phyloP scores from a whole-genome alignment of 768 basidiomycete genomes.

The Hericium rajendrae region DNA sequence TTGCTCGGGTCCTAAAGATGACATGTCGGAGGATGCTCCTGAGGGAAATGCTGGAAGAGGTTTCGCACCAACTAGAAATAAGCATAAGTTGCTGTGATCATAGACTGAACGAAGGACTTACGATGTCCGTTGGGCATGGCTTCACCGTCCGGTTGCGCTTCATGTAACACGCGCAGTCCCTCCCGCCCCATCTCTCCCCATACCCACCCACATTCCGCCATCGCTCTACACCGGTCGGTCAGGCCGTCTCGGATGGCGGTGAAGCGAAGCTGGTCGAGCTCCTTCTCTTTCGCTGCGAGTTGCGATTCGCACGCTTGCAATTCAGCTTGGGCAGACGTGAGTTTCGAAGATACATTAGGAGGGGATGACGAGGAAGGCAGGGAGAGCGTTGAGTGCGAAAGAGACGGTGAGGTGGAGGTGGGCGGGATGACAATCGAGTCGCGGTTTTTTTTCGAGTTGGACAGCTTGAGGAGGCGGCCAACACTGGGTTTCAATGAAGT shows the following conservation, averaged over 20 bases:
- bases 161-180: constrained; percentile 37
- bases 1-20: constrained; percentile 69
- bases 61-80: background rate
- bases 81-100: background rate
- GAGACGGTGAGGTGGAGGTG: constrained; percentile 35
- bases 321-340: constrained; percentile 60
- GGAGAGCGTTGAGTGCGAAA: constrained; percentile 11
- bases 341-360: constrained; percentile 27
- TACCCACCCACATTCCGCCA: constrained; percentile 57
- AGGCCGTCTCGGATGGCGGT: constrained; percentile 55
- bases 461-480: constrained; percentile 70
- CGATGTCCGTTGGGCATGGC: constrained; percentile 18
- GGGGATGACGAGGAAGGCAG: background rate
- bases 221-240: constrained; percentile 48
- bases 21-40: constrained; percentile 36
- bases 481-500: constrained; percentile 34
- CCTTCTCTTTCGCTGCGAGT: constrained; percentile 58
- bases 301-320: constrained; percentile 77
- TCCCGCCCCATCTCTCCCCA: constrained; percentile 65
- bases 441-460: constrained; percentile 45
- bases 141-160: background rate
- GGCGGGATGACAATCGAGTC: constrained; percentile 23
- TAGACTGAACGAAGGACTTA: constrained; percentile 14
- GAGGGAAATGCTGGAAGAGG: background rate
- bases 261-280: constrained; percentile 43